Evolutionary conservation across 345 rosid genomes (phyloP).

Genomic region (Brassica nigra): DNA sequence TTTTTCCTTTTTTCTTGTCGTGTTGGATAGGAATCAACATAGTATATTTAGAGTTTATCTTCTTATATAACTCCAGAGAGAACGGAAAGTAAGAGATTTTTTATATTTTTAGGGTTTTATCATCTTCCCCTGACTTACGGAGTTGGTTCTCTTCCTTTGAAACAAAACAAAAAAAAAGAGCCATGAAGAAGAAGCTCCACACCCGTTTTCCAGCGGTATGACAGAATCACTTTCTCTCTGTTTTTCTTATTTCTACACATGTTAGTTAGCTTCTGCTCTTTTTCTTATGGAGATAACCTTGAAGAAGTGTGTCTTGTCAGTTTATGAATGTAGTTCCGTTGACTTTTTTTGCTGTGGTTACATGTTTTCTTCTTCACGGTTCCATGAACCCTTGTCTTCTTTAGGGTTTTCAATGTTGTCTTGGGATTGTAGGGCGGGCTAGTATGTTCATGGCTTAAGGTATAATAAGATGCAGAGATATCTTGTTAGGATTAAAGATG

Average conservation of each 20-base stretch:
- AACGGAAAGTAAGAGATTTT: not conserved
- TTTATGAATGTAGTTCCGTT: conserved; percentile 5
- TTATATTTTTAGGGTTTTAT: conserved; percentile 35
- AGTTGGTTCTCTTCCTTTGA: not conserved
- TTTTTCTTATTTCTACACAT: not conserved
- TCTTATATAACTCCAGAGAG: conserved; percentile 17
- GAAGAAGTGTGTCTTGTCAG: not conserved
- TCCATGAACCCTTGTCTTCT: conserved; percentile 18
- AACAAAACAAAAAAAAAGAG: not conserved
- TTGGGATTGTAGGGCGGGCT: not conserved
- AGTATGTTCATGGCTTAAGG: not conserved
- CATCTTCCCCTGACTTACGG: conserved; percentile 16
- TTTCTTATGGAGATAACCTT: not conserved
- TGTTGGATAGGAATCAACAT: conserved; percentile 22
- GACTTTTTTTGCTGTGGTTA: not conserved
- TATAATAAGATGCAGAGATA: not conserved
- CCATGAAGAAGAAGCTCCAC: conserved; percentile 43
- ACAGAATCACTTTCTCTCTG: not conserved
- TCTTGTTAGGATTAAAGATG: not conserved
- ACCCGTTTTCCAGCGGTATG: conserved; percentile 47
- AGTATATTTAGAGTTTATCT: conserved; percentile 23
- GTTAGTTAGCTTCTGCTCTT: not conserved
- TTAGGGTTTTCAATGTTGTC: conserved; percentile 7
- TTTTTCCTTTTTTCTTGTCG: conserved; percentile 18
- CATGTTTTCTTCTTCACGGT: not conserved